Base-by-base conservation (phyloP, 2,329 filamentous ascomycete genomes). In the Nigrospora osmanthi region DNA sequence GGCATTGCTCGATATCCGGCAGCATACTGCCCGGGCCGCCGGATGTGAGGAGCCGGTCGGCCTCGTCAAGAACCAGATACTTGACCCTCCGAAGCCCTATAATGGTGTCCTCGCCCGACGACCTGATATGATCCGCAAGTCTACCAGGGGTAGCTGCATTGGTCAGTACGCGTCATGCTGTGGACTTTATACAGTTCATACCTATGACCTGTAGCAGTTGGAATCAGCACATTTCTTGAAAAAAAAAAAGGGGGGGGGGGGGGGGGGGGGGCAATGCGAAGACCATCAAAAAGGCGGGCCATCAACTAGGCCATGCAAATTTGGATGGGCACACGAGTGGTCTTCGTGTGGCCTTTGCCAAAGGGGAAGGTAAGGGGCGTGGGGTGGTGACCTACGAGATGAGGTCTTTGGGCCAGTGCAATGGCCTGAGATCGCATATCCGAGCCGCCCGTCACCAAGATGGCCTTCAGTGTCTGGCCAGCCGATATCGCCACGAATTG, bases 371-470 rank as follows among this genome's bases (percentile, higher is more conserved):
- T 6, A 23, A 23, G 19, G 23, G 23, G 9, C 23, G 7, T 6
- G 23, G 23, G 7, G 23, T 10, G 23, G 7, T 28, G 23, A 59
- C 98, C 93, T 38, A 98, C 86, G 42, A 98, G 71, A 60, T 98
- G 93, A 2, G 93, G 93, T 37, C 89, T 76, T 52, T 84, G 78
- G 2, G 85, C 80, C 15, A 98, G 76, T 14, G 84, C 85, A 51
- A 95, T 84, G 10, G 93, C 91, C 67, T 98, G 93, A 13, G 83
- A 70, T 41, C 89, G 81, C 88, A 97, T 96, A 61, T 98, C 91
- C 30, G 86, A 81, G 34, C 93, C 93, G 42, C 93, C 93, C 1
- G 89, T 97, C 36, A 98, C 77, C n/a, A 98, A 76, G 38, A 91
- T 75, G 4, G 86, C 83, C 63, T 95, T 95, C 53, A 98, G 78